Evolutionary conservation across 257 asterid genomes (phyloP).

Genomic region (Lithospermum erythrorhizon): DNA sequence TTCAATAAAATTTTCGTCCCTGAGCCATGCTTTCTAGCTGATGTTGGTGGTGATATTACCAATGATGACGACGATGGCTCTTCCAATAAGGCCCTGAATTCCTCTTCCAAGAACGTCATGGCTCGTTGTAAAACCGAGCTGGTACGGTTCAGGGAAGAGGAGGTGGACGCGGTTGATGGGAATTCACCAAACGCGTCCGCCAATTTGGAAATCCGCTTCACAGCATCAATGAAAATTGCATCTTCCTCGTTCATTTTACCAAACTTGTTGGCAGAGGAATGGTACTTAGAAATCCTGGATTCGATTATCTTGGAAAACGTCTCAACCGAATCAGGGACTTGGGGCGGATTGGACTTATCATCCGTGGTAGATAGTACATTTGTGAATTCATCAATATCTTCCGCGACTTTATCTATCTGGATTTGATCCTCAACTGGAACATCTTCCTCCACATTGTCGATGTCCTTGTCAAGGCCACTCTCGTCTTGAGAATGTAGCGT

Average conservation of each 20-base stretch:
- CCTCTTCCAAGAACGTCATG: slow-evolving; percentile 71
- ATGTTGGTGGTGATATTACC: neutral
- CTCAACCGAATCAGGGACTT: slow-evolving; percentile 38
- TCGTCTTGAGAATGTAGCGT: neutral
- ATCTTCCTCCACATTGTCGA: neutral
- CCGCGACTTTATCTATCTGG: slow-evolving; percentile 11
- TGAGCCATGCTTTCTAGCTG: neutral
- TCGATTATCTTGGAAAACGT: slow-evolving; percentile 33
- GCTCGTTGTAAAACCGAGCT: slow-evolving; percentile 54
- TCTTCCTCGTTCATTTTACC: slow-evolving; percentile 42
- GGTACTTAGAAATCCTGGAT: slow-evolving; percentile 29
- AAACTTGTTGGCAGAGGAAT: slow-evolving; percentile 16
- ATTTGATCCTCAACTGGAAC: neutral
- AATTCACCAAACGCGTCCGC: slow-evolving; percentile 30
- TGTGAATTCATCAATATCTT: slow-evolving; percentile 38
- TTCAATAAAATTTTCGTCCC: neutral
- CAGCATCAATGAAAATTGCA: slow-evolving; percentile 41
- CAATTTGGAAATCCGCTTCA: slow-evolving; percentile 38
- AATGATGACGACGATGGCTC: slow-evolving; percentile 4
- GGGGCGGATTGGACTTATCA: slow-evolving; percentile 30
- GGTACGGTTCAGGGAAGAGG: slow-evolving; percentile 30
- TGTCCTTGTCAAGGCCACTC: neutral
- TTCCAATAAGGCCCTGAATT: slow-evolving; percentile 44
- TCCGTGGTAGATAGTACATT: slow-evolving; percentile 18
- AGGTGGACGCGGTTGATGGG: slow-evolving; percentile 23